phyloP scores from a whole-genome alignment of 1,139 yeast genomes.

The Yamadazyma oceani region DNA sequence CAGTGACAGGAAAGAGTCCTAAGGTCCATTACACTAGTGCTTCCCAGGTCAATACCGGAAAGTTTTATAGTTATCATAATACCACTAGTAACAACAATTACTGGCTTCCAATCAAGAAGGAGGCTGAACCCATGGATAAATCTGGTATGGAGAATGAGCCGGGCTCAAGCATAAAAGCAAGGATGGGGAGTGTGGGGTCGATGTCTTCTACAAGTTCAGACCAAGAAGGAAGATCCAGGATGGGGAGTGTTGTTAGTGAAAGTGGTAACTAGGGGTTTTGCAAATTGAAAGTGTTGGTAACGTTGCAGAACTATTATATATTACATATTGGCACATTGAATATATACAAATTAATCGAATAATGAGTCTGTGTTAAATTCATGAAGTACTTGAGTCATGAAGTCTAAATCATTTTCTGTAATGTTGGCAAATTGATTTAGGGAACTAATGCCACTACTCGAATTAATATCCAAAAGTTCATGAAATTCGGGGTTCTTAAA shows the following conservation, averaged over 20 bases:
- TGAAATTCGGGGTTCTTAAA: constrained; percentile 3
- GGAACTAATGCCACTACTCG: background rate
- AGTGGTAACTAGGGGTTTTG: too few relatives aligned
- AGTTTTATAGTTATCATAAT: constrained; percentile 36
- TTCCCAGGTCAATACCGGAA: constrained; percentile 40
- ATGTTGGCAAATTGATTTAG: constrained; percentile 1
- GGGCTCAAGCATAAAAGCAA: constrained; percentile 13
- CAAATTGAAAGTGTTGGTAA: too few relatives aligned
- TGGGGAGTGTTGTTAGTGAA: constrained; percentile 10
- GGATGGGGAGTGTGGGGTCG: constrained; percentile 24
- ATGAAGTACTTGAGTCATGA: constrained; percentile 5
- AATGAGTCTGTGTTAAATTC: constrained; percentile 5
- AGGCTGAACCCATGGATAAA: constrained; percentile 5
- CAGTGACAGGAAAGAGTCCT: constrained; percentile 34
- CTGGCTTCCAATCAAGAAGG: constrained; percentile 34
- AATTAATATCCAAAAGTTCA: background rate
- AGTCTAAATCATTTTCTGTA: constrained; percentile 10
- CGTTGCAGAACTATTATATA: too few relatives aligned
- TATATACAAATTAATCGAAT: constrained; percentile 3
- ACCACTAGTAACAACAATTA: constrained; percentile 40
- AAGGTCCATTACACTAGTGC: constrained; percentile 25
- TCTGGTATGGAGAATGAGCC: background rate
- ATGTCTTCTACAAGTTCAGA: constrained; percentile 10
- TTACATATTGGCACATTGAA: too few relatives aligned
- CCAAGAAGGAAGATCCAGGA: constrained; percentile 14